Conservation (phyloP, 305 asterid genomes). For the Fraxinus nigra region DNA sequence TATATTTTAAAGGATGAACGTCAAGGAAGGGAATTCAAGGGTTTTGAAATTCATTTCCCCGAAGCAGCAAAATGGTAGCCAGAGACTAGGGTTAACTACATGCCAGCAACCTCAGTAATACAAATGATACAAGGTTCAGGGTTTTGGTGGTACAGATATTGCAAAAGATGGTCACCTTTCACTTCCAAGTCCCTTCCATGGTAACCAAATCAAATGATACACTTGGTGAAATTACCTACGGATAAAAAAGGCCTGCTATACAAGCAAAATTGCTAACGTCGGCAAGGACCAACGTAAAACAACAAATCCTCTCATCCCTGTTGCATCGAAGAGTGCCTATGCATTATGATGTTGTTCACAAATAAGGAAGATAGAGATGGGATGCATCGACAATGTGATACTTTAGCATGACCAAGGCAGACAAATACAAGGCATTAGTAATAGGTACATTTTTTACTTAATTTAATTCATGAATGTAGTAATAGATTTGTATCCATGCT, state of each 20-base stretch:
- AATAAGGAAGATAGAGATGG: background rate
- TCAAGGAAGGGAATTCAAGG: background rate
- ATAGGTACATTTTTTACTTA: background rate
- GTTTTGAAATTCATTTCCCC: background rate
- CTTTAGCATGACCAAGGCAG: background rate
- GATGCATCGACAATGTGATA: background rate
- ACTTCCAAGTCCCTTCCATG: background rate
- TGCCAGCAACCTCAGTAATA: background rate
- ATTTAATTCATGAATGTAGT: background rate
- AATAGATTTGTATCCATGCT: background rate
- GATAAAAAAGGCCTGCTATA: background rate
- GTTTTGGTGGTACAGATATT: background rate
- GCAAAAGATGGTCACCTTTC: background rate
- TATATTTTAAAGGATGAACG: background rate
- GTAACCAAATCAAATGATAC: background rate
- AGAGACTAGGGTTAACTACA: background rate
- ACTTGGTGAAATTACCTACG: background rate
- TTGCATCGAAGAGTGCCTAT: background rate
- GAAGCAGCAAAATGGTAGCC: background rate
- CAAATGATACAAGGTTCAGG: background rate
- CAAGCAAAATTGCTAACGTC: background rate
- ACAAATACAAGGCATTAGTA: background rate
- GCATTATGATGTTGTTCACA: background rate
- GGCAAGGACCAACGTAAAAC: background rate
- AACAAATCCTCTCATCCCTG: background rate